phyloP scores from a whole-genome alignment of 768 basidiomycete species.

The Tephrocybe sp. region DNA sequence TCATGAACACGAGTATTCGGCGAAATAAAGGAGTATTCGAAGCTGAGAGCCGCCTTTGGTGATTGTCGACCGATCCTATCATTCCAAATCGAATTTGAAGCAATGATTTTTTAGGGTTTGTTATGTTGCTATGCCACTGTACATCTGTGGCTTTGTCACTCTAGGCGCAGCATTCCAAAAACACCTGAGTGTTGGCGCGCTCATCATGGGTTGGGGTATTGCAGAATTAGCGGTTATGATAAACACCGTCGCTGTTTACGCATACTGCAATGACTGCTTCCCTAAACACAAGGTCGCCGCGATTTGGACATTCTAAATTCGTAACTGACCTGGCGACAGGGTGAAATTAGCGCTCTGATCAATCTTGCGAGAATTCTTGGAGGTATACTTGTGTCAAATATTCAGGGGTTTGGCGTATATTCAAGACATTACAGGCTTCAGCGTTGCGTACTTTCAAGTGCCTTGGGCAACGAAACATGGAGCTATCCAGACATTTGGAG shows the following conservation, averaged over 20 bases:
- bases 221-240: conserved; percentile 50
- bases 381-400: conserved; percentile 21
- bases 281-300: conserved; percentile 37
- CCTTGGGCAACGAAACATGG: conserved; percentile 54
- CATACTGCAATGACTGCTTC: conserved; percentile 52
- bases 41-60: conserved; percentile 52
- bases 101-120: conserved; percentile 38
- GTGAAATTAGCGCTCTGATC: conserved; percentile 57
- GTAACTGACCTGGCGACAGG: conserved; percentile 22
- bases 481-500: conserved; percentile 54
- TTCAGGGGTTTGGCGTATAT: background rate
- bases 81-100: conserved; percentile 3
- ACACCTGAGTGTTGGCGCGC: conserved; percentile 41
- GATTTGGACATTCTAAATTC: background rate
- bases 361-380: conserved; percentile 54
- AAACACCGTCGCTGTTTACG: conserved; percentile 55
- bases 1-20: conserved; percentile 31
- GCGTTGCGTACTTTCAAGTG: conserved; percentile 59
- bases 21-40: conserved; percentile 40
- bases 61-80: background rate
- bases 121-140: conserved; percentile 52
- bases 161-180: conserved; percentile 53
- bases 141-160: conserved; percentile 51
- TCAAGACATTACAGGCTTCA: conserved; percentile 33
- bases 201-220: conserved; percentile 64